phyloP scores from a whole-genome alignment of 805 yeast genomes.

The Tetrapisispora taiwanensis region DNA sequence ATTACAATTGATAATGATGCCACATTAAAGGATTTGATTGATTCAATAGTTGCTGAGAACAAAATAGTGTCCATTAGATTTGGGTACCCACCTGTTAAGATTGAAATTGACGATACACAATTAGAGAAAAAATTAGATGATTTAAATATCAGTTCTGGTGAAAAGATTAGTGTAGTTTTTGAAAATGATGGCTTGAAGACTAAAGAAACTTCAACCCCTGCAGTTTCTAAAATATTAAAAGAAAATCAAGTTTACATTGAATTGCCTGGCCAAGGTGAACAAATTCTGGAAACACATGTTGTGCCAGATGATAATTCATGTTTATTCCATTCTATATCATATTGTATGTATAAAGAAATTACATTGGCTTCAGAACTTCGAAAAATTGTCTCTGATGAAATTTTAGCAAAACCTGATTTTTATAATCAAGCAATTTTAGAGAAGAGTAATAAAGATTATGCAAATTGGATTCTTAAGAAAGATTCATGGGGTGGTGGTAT shows the following conservation, averaged over 20 bases:
- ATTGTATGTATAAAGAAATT: constrained; percentile 36
- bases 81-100: constrained; percentile 54
- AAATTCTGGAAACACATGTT: constrained; percentile 40
- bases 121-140: constrained; percentile 24
- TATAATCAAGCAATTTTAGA: constrained; percentile 46
- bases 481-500: constrained; percentile 81
- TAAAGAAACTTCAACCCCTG: neutral
- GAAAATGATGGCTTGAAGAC: neutral
- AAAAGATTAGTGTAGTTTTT: constrained; percentile 34
- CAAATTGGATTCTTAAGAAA: constrained; percentile 48
- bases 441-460: constrained; percentile 37
- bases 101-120: constrained; percentile 26
- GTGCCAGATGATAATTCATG: constrained; percentile 76
- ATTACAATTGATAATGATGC: constrained; percentile 31
- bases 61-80: constrained; percentile 29
- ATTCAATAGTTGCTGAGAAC: constrained; percentile 8
- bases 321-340: constrained; percentile 55
- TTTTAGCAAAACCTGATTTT: constrained; percentile 33
- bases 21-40: constrained; percentile 28
- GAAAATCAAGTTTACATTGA: constrained; percentile 7
- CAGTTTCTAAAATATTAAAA: constrained; percentile 1
- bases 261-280: constrained; percentile 15
- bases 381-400: constrained; percentile 38
- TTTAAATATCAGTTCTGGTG: constrained; percentile 48
- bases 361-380: constrained; percentile 42